A percentile compares a stretch with the other conserved stretches of the same genome.
Conservation (phyloP, 495 filamentous ascomycete genomes). For the Podospora fimiseda region DNA sequence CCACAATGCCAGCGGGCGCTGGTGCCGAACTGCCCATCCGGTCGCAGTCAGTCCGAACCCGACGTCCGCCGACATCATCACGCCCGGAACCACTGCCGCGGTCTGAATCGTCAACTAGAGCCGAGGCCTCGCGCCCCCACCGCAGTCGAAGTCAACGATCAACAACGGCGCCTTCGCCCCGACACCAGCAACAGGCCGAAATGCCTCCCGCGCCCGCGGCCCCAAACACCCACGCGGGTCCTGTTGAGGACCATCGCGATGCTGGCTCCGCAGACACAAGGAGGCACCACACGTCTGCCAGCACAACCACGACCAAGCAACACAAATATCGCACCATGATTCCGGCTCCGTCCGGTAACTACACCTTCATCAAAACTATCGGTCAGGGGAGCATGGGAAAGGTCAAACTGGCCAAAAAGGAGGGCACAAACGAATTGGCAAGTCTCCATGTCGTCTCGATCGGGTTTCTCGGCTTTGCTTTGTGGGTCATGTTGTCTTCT, state of each 20-base stretch:
- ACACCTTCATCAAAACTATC: constrained; percentile 93
- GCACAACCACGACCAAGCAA: constrained; percentile 9
- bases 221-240: constrained; percentile 41
- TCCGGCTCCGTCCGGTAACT: constrained; percentile 75
- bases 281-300: constrained; percentile 27
- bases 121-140: constrained; percentile 39
- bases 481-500: constrained; percentile 3
- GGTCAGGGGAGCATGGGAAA: constrained; percentile 98
- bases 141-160: constrained; percentile 37
- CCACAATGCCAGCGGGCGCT: constrained; percentile 18
- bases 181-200: constrained; percentile 34
- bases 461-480: constrained; percentile 5
- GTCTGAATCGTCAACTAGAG: constrained; percentile 28
- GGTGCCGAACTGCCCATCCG: constrained; percentile 29
- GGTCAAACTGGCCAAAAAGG: constrained; percentile 78
- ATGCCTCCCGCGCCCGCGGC: constrained; percentile 46
- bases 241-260: constrained; percentile 39
- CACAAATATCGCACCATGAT: constrained; percentile 74
- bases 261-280: constrained; percentile 36
- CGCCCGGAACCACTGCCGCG: constrained; percentile 26
- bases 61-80: constrained; percentile 26
- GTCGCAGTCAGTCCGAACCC: constrained; percentile 31
- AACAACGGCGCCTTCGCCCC: constrained; percentile 16
- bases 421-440: constrained; percentile 77
- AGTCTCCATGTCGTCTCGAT: constrained; percentile 37